Evolutionary conservation across 306 rosid species (phyloP).

Genomic region (Oxytropis ochrocephala): DNA sequence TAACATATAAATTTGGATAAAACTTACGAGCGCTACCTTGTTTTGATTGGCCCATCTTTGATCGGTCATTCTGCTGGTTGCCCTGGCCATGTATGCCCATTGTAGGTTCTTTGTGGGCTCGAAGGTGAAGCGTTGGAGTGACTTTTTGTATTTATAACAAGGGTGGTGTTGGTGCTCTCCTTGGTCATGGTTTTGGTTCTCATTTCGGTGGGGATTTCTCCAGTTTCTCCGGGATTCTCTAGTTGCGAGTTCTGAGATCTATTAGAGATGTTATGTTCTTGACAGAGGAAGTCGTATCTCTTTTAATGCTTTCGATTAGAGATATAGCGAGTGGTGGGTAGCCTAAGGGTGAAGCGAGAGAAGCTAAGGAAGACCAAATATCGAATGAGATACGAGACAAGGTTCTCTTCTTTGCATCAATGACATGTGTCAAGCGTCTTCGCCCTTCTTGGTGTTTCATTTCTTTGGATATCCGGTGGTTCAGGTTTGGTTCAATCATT

Average conservation of each 20-base stretch:
- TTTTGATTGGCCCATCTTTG: slow-evolving; percentile 74
- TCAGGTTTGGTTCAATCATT: slow-evolving; percentile 62
- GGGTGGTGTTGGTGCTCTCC: slow-evolving; percentile 84
- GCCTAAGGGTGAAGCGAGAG: no score
- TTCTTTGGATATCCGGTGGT: slow-evolving; percentile 87
- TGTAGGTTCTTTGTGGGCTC: slow-evolving; percentile 93
- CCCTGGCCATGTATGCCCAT: slow-evolving; percentile 99
- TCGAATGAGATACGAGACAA: slow-evolving; percentile 47
- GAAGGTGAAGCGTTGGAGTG: slow-evolving; percentile 94
- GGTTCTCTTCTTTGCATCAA: slow-evolving; percentile 73
- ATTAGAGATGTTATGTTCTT: slow-evolving; percentile 65
- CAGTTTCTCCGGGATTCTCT: slow-evolving; percentile 93
- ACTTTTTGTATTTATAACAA: slow-evolving; percentile 54
- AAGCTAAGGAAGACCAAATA: slow-evolving; percentile 44
- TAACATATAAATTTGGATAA: slow-evolving; percentile 86
- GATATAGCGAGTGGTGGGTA: slow-evolving; percentile 55
- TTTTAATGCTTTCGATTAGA: slow-evolving; percentile 75
- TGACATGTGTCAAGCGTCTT: slow-evolving; percentile 75
- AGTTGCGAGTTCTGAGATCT: slow-evolving; percentile 62
- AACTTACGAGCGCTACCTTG: slow-evolving; percentile 69
- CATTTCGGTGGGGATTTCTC: slow-evolving; percentile 72
- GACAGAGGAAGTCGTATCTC: slow-evolving; percentile 67
- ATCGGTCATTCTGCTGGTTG: slow-evolving; percentile 77
- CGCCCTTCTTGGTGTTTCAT: slow-evolving; percentile 87
- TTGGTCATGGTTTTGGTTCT: slow-evolving; percentile 71